phyloP scores from a whole-genome alignment of 2,329 filamentous ascomycete species.

The Aspergillus clavatus region DNA sequence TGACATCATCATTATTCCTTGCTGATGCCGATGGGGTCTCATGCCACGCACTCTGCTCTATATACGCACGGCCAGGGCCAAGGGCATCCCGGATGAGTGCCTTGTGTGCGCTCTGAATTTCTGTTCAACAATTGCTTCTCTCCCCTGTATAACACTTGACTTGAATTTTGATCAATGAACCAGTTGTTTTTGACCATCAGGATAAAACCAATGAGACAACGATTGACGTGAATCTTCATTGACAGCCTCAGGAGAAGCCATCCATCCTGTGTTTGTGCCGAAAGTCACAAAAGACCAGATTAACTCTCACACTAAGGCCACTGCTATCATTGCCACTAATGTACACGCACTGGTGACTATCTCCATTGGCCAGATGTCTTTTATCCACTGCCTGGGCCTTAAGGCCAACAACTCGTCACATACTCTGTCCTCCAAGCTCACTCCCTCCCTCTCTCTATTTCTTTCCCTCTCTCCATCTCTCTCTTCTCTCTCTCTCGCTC shows the following conservation, averaged over 20 bases:
- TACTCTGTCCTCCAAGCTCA: not conserved
- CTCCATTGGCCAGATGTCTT: not conserved
- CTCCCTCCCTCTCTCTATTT: not conserved
- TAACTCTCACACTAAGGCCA: no score
- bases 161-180: no score
- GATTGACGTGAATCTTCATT: no score
- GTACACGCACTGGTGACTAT: not conserved
- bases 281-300: no score
- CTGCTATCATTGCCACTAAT: no score
- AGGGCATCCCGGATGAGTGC: no score
- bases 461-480: not conserved
- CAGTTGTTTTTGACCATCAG: no score
- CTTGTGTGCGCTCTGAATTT: no score
- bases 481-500: slow-evolving; percentile 12
- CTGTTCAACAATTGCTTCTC: not conserved
- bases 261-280: no score
- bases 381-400: not conserved
- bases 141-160: no score
- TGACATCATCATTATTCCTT: slow-evolving; percentile 1
- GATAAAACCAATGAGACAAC: no score
- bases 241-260: no score
- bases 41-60: not conserved
- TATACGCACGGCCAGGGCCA: not conserved
- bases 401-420: not conserved
- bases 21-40: not conserved